phyloP scores from a whole-genome alignment of 352 stramenopile species.

The Pythium coloratum region DNA sequence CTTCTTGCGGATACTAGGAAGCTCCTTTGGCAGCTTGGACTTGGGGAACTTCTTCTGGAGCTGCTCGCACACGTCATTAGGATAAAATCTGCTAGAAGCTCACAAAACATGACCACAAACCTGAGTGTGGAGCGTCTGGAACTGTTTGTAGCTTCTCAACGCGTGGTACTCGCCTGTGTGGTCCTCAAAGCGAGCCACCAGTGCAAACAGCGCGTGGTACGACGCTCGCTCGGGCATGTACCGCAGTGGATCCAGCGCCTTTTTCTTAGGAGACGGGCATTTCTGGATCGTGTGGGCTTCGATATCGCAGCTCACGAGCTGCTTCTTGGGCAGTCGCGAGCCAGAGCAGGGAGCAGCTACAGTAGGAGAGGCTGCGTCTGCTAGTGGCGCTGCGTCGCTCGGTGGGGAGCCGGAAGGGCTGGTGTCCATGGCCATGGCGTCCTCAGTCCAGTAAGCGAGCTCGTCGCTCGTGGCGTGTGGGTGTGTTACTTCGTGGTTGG shows the following conservation, averaged over 20 bases:
- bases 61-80: constrained; percentile 21
- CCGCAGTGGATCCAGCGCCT: constrained; percentile 64
- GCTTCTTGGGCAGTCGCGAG: constrained; percentile 20
- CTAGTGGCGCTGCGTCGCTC: background rate
- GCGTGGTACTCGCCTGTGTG: constrained; percentile 41
- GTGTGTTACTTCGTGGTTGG: no score
- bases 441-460: background rate
- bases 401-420: background rate
- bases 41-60: constrained; percentile 76
- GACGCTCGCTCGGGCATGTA: constrained; percentile 57
- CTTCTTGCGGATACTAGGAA: constrained; percentile 70
- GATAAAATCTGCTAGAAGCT: no score
- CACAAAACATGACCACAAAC: constrained; percentile 20
- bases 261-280: constrained; percentile 59
- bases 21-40: constrained; percentile 54
- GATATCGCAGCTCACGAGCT: constrained; percentile 40
- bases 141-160: constrained; percentile 70
- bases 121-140: constrained; percentile 47
- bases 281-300: constrained; percentile 72
- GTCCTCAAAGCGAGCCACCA: constrained; percentile 54
- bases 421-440: constrained; percentile 10
- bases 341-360: background rate
- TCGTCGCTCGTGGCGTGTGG: no score
- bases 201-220: constrained; percentile 60
- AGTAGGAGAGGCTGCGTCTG: background rate